phyloP scores from a whole-genome alignment of 2,329 filamentous ascomycete species.

The Orbilia brochopaga region DNA sequence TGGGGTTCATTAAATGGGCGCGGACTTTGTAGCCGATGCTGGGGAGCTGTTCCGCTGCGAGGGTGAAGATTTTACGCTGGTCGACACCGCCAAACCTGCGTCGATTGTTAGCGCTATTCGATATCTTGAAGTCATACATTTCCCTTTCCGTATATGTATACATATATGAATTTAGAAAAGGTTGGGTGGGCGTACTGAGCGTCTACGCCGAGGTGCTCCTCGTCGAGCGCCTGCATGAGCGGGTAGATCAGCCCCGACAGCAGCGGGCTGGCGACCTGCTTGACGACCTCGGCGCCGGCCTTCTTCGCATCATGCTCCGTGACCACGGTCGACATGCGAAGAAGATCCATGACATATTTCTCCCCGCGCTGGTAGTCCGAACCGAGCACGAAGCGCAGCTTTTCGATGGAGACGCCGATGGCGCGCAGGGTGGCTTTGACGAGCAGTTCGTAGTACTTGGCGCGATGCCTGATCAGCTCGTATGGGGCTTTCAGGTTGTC shows the following conservation, averaged over 20 bases:
- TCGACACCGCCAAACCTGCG: conserved; percentile 67
- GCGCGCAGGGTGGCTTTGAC: conserved; percentile 78
- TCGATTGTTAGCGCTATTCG: conserved; percentile 2
- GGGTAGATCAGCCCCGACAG: conserved; percentile 80
- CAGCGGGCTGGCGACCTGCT: conserved; percentile 80
- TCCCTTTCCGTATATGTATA: too few relatives aligned
- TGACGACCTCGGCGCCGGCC: conserved; percentile 91
- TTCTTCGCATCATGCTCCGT: conserved; percentile 84
- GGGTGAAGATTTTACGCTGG: conserved; percentile 86
- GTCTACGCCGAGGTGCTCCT: conserved; percentile 86
- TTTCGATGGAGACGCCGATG: conserved; percentile 77
- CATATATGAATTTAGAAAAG: too few relatives aligned
- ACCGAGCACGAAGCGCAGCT: conserved; percentile 82
- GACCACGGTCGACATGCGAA: conserved; percentile 73
- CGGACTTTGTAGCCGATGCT: conserved; percentile 82
- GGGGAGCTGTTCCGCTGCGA: conserved; percentile 82
- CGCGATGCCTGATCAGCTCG: conserved; percentile 81
- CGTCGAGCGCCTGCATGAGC: conserved; percentile 87
- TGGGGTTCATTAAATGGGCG: conserved; percentile 79
- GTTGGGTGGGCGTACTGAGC: conserved; percentile 66
- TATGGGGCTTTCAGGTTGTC: conserved; percentile 86
- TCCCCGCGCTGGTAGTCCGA: conserved; percentile 77
- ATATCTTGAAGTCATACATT: too few relatives aligned
- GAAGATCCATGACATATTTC: conserved; percentile 87
- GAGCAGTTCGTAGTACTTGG: conserved; percentile 79